These are phyloP conservation scores for Hawksworthiomyces lignivorus DNA, from an alignment of 2,329 filamentous ascomycete genomes.

Conservation along the genomic window DNA sequence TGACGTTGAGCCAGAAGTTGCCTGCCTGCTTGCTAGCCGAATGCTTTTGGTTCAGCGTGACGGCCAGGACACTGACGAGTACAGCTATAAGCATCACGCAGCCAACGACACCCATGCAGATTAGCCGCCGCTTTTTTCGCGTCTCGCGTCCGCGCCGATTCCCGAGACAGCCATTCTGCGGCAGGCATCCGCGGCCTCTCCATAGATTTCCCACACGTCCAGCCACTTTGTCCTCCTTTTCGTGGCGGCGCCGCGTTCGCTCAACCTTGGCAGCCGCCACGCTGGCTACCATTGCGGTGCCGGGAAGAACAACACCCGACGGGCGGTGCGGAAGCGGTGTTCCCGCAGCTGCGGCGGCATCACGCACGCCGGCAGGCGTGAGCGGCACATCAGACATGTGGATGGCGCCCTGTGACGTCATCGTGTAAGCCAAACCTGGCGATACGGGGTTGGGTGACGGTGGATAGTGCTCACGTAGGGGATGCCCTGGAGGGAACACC, in stretches of 20 bases:
- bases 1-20: conserved; percentile 73
- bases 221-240: conserved; percentile 58
- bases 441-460: conserved; percentile 55
- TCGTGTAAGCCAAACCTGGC: conserved; percentile 52
- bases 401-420: conserved; percentile 55
- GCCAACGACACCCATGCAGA: conserved; percentile 46
- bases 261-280: conserved; percentile 36
- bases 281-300: conserved; percentile 26
- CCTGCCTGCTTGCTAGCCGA: conserved; percentile 16
- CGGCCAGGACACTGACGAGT: conserved; percentile 49
- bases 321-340: conserved; percentile 34
- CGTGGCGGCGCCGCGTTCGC: conserved; percentile 45
- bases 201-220: conserved; percentile 53
- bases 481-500: conserved; percentile 49
- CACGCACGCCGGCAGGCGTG: conserved; percentile 31
- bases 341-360: conserved; percentile 16
- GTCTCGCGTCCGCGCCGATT: conserved; percentile 56
- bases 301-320: conserved; percentile 34
- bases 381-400: conserved; percentile 52
- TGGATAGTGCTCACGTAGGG: conserved; percentile 38
- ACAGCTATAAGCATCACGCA: conserved; percentile 48
- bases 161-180: conserved; percentile 57
- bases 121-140: conserved; percentile 48
- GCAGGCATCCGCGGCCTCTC: conserved; percentile 58
- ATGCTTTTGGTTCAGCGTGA: conserved; percentile 42